Percentiles rank a stretch among this genome's conserved stretches.
These are phyloP conservation scores for Xerocomellus chrysenteron DNA, from an alignment of 768 basidiomycete species.

Conservation along the genomic window DNA sequence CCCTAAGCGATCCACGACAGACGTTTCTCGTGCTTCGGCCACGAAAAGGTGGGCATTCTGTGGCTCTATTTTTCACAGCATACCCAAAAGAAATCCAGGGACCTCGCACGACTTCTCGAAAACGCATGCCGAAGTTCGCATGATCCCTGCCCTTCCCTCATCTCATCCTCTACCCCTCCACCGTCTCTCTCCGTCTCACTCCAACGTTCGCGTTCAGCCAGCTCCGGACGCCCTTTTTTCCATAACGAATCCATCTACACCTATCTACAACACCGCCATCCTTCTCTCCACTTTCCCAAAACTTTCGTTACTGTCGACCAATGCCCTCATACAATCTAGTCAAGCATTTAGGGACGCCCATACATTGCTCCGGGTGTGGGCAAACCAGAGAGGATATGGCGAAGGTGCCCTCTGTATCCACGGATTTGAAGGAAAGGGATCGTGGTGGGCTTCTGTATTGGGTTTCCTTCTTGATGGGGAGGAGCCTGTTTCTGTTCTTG, in stretches of 20 bases:
- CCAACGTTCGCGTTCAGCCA: slow-evolving; percentile 54
- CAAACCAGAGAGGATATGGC: slow-evolving; percentile 78
- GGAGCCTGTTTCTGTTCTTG: slow-evolving; percentile 37
- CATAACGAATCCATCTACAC: slow-evolving; percentile 50
- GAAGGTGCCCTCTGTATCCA: slow-evolving; percentile 57
- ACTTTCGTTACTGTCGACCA: slow-evolving; percentile 41
- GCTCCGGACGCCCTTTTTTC: slow-evolving; percentile 12
- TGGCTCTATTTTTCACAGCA: slow-evolving; percentile 24
- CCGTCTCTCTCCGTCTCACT: slow-evolving; percentile 70
- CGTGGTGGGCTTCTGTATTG: slow-evolving; percentile 68
- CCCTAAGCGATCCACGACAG: slow-evolving; percentile 59
- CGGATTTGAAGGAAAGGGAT: slow-evolving; percentile 68
- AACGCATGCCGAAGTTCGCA: slow-evolving; percentile 65
- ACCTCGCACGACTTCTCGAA: slow-evolving; percentile 63
- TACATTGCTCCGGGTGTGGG: slow-evolving; percentile 85
- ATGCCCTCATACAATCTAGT: slow-evolving; percentile 48
- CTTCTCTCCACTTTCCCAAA: slow-evolving; percentile 44
- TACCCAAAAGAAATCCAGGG: slow-evolving; percentile 36
- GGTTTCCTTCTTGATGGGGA: slow-evolving; percentile 67
- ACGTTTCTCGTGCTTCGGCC: slow-evolving; percentile 64
- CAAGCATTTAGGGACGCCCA: slow-evolving; percentile 73
- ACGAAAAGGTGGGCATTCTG: slow-evolving; percentile 43
- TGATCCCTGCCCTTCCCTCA: slow-evolving; percentile 66
- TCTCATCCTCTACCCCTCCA: slow-evolving; percentile 63
- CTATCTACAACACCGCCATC: slow-evolving; percentile 77